Evolutionary conservation across 495 filamentous ascomycete species (phyloP).

Genomic region (Cairneyella variabilis): DNA sequence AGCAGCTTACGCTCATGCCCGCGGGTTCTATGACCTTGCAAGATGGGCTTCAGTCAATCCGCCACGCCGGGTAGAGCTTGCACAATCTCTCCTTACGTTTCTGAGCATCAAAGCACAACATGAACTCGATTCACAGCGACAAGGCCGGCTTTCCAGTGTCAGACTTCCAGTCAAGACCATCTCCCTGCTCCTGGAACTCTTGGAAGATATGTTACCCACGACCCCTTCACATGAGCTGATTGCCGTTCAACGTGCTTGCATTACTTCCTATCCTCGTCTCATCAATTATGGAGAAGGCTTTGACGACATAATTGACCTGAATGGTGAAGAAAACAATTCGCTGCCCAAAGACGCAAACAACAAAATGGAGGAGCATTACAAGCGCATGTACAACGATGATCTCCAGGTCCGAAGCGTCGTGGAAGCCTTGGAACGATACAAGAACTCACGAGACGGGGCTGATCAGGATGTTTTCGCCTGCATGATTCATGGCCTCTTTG

Average conservation of each 20-base stretch:
- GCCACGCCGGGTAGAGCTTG: constrained; percentile 57
- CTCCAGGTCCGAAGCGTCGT: constrained; percentile 77
- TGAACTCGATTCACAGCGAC: constrained; percentile 66
- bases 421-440: constrained; percentile 75
- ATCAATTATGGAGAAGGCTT: constrained; percentile 94
- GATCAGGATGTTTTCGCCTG: constrained; percentile 95
- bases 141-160: constrained; percentile 57
- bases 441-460: constrained; percentile 72
- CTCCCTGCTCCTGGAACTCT: constrained; percentile 69
- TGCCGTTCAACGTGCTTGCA: constrained; percentile 74
- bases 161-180: constrained; percentile 59
- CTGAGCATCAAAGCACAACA: constrained; percentile 77
- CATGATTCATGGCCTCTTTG: constrained; percentile 97
- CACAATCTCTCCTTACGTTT: constrained; percentile 64
- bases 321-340: constrained; percentile 72
- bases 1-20: constrained; percentile 81
- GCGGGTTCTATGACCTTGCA: constrained; percentile 71
- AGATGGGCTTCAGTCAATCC: constrained; percentile 72
- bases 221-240: constrained; percentile 46
- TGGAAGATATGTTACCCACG: constrained; percentile 59
- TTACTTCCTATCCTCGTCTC: constrained; percentile 89
- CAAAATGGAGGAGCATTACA: constrained; percentile 95
- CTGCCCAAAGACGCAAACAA: constrained; percentile 74
- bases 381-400: constrained; percentile 91
- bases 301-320: constrained; percentile 83